Evolutionary conservation across 2,329 filamentous ascomycete species (phyloP), one percentile per base, ranked within the genome.

Genomic region (Amesomyces nigricolor): DNA sequence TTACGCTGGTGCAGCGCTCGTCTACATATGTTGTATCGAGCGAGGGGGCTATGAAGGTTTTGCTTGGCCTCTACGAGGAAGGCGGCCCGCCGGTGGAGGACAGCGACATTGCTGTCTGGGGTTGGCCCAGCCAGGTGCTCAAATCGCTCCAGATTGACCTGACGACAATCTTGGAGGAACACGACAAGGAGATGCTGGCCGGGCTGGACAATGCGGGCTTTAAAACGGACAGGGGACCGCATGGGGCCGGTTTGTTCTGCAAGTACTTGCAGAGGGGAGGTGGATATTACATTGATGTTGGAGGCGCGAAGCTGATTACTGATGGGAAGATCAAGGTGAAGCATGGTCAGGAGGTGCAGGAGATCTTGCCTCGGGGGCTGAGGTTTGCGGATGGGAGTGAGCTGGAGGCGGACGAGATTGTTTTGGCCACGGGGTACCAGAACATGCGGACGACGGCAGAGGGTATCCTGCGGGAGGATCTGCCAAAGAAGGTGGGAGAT

Each of bases 251-350:
- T 0, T 71, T 87, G 3, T 75, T 81, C 54, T 68, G 79, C 51
- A 86, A 86, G 66, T 87, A 86, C 63, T 75, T 85, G 59, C 81
- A 84, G 61, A 77, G 81, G 2, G 83, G 83, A 1, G 85, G 86
- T 0, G 85, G 85, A 0, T 88, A 87, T 65, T 88, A 88, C 68
- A 85, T 88, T 58, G 82, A 88, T 58, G 83, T 87, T 1, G 86
- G 86, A 0, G 80, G 78, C 0, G 80, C 79, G 0, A 69, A 80
- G 63, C 73, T 87, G 22, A 85, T 88, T 56, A 73, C 74, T 2
- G 79, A 85, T 11, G 83, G 84, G 0, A 82, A 81, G 64, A 81
- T 88, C 66, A 81, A 81, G 61, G 71, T 88, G 26, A 81, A 81
- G 65, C 78, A 81, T 40, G 81, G 78, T 0, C 76, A 78, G 4